Evolutionary conservation across 2,329 filamentous ascomycete genomes (phyloP), one percentile per base, ranked within the genome.

Genomic region (Fusarium pseudograminearum): DNA sequence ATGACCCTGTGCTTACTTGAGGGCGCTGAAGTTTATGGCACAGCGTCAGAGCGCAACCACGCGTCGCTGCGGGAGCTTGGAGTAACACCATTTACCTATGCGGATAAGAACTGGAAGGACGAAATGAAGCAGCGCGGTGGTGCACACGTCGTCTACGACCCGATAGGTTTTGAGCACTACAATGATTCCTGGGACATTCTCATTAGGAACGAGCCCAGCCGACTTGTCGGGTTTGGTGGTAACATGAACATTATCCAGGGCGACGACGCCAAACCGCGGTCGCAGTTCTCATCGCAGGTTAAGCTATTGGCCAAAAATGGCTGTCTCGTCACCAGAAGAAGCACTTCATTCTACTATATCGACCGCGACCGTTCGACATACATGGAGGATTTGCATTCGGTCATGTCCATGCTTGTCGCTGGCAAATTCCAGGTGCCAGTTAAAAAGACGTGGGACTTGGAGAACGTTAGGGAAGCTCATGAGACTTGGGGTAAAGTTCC

Each of bases 101-200:
- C 76, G 12, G 77, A 85, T 72, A 86, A 86, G 73, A 70, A 80
- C 46, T 86, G 84, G 84, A 84, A 85, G 38, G 53, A 59, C 24
- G 76, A 75, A 7, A 84, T 86, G 81, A 79, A 81, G 46, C 74
- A 70, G 8, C 68, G 82, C 10, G 84, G 84, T 14, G 84, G 84
- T 22, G 83, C 79, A 1, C 79, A 85, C 55, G 80, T 79, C 22
- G 81, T 84, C 22, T 85, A 83, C 47, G 85, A 86, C 28, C 77
- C 84, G 0, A 80, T 86, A 5, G 84, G 83, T 40, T 85, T 82
- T 66, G 82, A 85, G 64, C 84, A 82, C 62, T 86, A 78, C 69
- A 83, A 85, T 60, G 84, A 86, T 69, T 83, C 81, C 14, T 86
- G 79, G 76, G 74, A 76, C 5, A 83, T 85, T 40, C 76, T 86